Percentiles rank a stretch among this genome's conserved stretches.
These are phyloP conservation scores for Pseudogymnoascus sp. DNA, from an alignment of 2,329 filamentous ascomycete species.

Conservation along the genomic window DNA sequence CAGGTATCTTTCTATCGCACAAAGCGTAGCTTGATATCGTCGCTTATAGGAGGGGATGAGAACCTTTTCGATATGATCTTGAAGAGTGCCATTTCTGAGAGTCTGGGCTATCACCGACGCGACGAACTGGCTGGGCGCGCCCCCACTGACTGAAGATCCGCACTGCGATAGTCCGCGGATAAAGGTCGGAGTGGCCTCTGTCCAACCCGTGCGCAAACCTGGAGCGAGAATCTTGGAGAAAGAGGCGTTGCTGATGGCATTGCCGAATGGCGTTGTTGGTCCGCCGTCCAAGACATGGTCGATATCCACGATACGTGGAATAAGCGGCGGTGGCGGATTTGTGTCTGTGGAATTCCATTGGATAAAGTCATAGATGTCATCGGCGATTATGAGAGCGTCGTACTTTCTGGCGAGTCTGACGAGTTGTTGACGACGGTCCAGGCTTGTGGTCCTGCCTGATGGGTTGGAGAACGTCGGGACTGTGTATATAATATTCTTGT, in stretches of 20 bases:
- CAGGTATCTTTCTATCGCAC: slow-evolving; percentile 53
- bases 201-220: slow-evolving; percentile 82
- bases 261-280: slow-evolving; percentile 57
- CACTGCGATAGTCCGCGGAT: slow-evolving; percentile 47
- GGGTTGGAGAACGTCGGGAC: slow-evolving; percentile 90
- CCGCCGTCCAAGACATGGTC: slow-evolving; percentile 61
- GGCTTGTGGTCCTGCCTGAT: slow-evolving; percentile 73
- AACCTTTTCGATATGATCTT: slow-evolving; percentile 36
- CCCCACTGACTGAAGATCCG: slow-evolving; percentile 49
- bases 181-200: slow-evolving; percentile 61
- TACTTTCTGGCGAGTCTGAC: slow-evolving; percentile 70
- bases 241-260: slow-evolving; percentile 77
- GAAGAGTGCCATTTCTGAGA: slow-evolving; percentile 38
- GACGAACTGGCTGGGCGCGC: slow-evolving; percentile 49
- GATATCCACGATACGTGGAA: slow-evolving; percentile 73
- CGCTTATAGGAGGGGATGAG: slow-evolving; percentile 41
- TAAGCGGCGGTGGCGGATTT: slow-evolving; percentile 11
- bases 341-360: slow-evolving; percentile 53
- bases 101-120: slow-evolving; percentile 47
- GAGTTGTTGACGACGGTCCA: slow-evolving; percentile 58
- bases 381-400: slow-evolving; percentile 76
- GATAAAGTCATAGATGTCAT: slow-evolving; percentile 93
- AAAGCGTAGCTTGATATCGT: slow-evolving; percentile 47
- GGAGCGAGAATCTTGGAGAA: slow-evolving; percentile 86
- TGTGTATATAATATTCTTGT: slow-evolving; percentile 80